Base-by-base conservation (phyloP, 345 rosid species). In the Acer campestre region DNA sequence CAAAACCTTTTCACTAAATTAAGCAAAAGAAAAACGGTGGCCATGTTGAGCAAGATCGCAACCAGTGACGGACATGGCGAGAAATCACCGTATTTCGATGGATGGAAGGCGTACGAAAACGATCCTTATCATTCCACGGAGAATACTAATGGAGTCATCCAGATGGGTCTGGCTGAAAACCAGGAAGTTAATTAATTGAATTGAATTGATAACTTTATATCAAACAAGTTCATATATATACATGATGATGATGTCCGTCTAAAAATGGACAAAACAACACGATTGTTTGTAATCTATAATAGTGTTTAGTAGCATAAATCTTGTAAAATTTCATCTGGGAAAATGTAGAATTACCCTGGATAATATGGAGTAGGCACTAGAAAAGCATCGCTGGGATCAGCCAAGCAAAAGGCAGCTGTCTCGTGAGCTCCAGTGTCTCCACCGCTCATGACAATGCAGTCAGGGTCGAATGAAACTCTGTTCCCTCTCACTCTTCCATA, bases 361-460 rank as follows among this genome's bases (percentile, higher is more conserved):
- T 97, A 97, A 78, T 93, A 97, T 38, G 98, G 99, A 70, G 99
- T 90, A 0, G 98, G 99, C 18, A 97, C 99, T 83, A 97, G 69
- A 80, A 97, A 88, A 2, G 97, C 98, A 18, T 97, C 99, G 2
- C 96, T 94, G 23, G 91, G 94, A 80, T 94, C 87, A 4, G 96
- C 98, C 87, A 97, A 88, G 76, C 98, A 97, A 75, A 97, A 93
- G 68, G 90, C 89, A 18, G 91, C 77, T 20, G 82, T 88, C 79
- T 97, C 99, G 71, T 94, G 94, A 72, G 99, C 99, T 74, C 98
- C 98, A 67, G 98, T 94, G 40, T 97, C 99, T 77, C 99, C 99
- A 2, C 98, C 98, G 55, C 95, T 91, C 99, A 94, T 97, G 12
- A 94, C 99, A 70, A 97, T 85, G 35, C 98, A 90, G 80, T 89